Evolutionary conservation across 2,329 filamentous ascomycete species (phyloP).

Genomic region (Cytospora schulzeri): DNA sequence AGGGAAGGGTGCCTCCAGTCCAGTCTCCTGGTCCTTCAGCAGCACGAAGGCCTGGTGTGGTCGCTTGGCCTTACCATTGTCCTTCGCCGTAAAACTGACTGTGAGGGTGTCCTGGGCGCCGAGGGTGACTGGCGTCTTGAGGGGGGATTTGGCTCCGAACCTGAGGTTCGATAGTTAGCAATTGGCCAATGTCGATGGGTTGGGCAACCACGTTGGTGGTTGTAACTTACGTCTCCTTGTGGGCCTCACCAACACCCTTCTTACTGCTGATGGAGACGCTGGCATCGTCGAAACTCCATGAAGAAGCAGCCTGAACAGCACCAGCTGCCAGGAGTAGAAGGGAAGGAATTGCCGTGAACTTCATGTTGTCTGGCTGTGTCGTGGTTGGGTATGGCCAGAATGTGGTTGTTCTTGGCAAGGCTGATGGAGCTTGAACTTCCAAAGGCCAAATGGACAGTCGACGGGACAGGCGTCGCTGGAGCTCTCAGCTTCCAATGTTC

Average conservation of each 20-base stretch:
- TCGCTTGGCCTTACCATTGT: slow-evolving; percentile 75
- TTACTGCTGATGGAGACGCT: slow-evolving; percentile 67
- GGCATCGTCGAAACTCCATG: slow-evolving; percentile 76
- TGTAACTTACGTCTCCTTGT: slow-evolving; percentile 66
- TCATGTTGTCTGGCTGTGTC: slow-evolving; percentile 39
- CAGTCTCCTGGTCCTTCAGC: slow-evolving; percentile 71
- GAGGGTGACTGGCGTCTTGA: slow-evolving; percentile 66
- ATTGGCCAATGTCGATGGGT: slow-evolving; percentile 7
- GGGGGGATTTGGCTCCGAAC: slow-evolving; percentile 59
- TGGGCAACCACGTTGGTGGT: slow-evolving; percentile 9
- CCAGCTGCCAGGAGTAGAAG: slow-evolving; percentile 52
- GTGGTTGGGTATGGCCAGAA: slow-evolving; percentile 15
- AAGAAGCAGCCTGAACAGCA: slow-evolving; percentile 55
- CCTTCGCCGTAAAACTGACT: slow-evolving; percentile 77
- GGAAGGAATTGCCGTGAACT: slow-evolving; percentile 44
- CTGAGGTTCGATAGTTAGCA: slow-evolving; percentile 44
- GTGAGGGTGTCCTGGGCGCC: slow-evolving; percentile 74
- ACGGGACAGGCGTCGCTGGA: slow-evolving; percentile 13
- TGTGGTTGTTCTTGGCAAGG: slow-evolving; percentile 17
- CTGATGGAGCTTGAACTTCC: slow-evolving; percentile 17
- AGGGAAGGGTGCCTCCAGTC: slow-evolving; percentile 85
- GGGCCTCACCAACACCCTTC: slow-evolving; percentile 56
- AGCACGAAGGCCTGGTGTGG: slow-evolving; percentile 94
- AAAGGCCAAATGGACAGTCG: slow-evolving; percentile 17
- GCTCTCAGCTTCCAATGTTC: slow-evolving; percentile 17